A percentile compares a stretch with the other conserved stretches of the same genome.
Evolutionary conservation across 768 basidiomycete species (phyloP).

Genomic region (Stropharia rugosoannulata): DNA sequence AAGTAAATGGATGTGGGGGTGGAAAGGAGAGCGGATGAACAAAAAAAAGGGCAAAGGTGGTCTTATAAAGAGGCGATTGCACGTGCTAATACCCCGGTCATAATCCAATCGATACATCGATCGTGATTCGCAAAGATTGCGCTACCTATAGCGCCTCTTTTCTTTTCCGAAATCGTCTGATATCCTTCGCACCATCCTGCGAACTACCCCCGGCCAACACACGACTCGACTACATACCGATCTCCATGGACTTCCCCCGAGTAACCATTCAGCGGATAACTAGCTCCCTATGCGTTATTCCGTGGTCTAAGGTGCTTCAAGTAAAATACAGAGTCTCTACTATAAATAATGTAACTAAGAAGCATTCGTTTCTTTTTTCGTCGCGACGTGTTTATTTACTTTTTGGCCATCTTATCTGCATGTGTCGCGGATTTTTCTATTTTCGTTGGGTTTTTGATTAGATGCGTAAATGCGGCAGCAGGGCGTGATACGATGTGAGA

Average conservation of each 20-base stretch:
- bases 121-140: conserved; percentile 19
- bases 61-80: conserved; percentile 28
- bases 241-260: background rate
- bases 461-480: background rate
- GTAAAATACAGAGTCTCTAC: no score
- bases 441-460: background rate
- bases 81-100: conserved; percentile 30
- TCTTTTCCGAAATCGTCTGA: conserved; percentile 18
- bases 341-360: no score
- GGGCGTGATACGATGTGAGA: background rate
- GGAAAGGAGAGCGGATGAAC: conserved; percentile 22
- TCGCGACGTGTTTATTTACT: background rate
- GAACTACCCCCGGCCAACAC: background rate
- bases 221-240: background rate
- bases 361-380: background rate
- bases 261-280: background rate
- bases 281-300: no score
- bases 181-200: conserved; percentile 3
- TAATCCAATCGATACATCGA: conserved; percentile 32
- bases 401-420: background rate
- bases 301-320: no score
- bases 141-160: conserved; percentile 1
- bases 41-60: conserved; percentile 21
- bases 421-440: conserved; percentile 10
- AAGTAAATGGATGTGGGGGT: conserved; percentile 16